Percentiles rank a stretch among this genome's conserved stretches.
phyloP scores from a whole-genome alignment of 768 basidiomycete genomes.

The Tulasnella sp. region DNA sequence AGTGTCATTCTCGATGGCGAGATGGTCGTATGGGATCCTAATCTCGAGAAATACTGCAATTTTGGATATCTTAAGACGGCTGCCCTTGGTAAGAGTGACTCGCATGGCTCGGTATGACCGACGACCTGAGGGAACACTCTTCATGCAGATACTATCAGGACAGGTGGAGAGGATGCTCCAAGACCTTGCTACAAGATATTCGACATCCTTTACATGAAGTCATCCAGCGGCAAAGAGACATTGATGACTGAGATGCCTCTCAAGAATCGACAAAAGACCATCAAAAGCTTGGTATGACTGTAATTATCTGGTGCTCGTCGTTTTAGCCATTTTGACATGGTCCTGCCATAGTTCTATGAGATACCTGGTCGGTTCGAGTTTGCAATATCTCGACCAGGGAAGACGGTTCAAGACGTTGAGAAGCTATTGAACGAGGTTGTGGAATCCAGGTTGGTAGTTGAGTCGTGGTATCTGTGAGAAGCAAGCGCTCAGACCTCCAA shows the following conservation, averaged over 20 bases:
- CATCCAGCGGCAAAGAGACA: slow-evolving; percentile 38
- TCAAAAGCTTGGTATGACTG: slow-evolving; percentile 37
- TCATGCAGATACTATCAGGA: slow-evolving; percentile 26
- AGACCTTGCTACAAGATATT: slow-evolving; percentile 97
- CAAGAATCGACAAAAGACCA: slow-evolving; percentile 71
- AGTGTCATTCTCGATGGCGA: slow-evolving; percentile 96
- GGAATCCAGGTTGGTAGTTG: slow-evolving; percentile 40
- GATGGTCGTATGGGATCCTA: slow-evolving; percentile 97
- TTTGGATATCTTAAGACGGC: slow-evolving; percentile 94
- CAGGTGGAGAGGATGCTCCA: slow-evolving; percentile 61
- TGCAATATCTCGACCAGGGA: slow-evolving; percentile 60
- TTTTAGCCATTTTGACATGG: background rate
- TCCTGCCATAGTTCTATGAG: slow-evolving; percentile 40
- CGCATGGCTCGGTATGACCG: background rate
- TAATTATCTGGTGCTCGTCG: background rate
- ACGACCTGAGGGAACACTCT: background rate
- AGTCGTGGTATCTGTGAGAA: background rate
- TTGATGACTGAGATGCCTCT: slow-evolving; percentile 66
- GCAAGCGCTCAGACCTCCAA: background rate
- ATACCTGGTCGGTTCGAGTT: slow-evolving; percentile 78
- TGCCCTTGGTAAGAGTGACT: slow-evolving; percentile 53
- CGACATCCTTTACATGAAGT: slow-evolving; percentile 81
- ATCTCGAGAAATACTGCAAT: slow-evolving; percentile 76
- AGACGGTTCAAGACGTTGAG: slow-evolving; percentile 73
- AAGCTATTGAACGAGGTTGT: slow-evolving; percentile 75